A percentile compares a stretch with the other conserved stretches of the same genome.
Conservation (phyloP, 371 early-diverging fungal genomes). For the Mortierella sp. region DNA sequence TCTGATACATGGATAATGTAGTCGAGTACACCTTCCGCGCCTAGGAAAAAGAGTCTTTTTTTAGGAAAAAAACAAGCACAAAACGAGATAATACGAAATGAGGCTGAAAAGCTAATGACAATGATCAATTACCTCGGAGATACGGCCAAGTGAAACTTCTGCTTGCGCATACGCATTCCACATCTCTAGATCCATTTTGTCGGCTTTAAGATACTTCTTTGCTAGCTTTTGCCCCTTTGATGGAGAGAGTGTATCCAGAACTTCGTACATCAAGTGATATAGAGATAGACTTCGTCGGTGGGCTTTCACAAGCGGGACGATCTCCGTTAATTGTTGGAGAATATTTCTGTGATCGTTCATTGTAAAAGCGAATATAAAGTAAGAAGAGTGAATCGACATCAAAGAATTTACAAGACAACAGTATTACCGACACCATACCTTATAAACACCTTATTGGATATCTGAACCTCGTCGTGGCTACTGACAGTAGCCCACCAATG, state of each 20-base stretch:
- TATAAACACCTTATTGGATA: conserved; percentile 26
- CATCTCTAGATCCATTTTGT: conserved; percentile 68
- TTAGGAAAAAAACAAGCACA: neutral
- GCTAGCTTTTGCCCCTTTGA: conserved; percentile 69
- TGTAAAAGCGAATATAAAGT: neutral
- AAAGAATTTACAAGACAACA: no score
- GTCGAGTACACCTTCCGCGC: conserved; percentile 76
- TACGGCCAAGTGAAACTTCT: conserved; percentile 65
- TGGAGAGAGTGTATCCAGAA: conserved; percentile 25
- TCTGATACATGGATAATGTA: conserved; percentile 64
- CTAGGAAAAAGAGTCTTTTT: conserved; percentile 48
- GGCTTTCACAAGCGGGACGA: conserved; percentile 22
- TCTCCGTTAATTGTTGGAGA: conserved; percentile 37
- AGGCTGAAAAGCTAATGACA: no score
- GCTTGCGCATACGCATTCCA: conserved; percentile 80
- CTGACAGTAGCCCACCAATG: conserved; percentile 42
- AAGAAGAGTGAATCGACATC: neutral
- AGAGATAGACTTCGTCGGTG: conserved; percentile 30
- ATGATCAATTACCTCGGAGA: conserved; percentile 58
- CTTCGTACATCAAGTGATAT: conserved; percentile 45
- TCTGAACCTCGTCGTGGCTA: conserved; percentile 37
- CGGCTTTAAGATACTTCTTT: conserved; percentile 67
- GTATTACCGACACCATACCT: conserved; percentile 12
- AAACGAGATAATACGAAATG: neutral
- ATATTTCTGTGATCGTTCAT: conserved; percentile 14